A percentile compares a stretch with the other conserved stretches of the same genome.
Conservation (phyloP, 1,139 yeast genomes). For the Suhomyces bribrorum region DNA sequence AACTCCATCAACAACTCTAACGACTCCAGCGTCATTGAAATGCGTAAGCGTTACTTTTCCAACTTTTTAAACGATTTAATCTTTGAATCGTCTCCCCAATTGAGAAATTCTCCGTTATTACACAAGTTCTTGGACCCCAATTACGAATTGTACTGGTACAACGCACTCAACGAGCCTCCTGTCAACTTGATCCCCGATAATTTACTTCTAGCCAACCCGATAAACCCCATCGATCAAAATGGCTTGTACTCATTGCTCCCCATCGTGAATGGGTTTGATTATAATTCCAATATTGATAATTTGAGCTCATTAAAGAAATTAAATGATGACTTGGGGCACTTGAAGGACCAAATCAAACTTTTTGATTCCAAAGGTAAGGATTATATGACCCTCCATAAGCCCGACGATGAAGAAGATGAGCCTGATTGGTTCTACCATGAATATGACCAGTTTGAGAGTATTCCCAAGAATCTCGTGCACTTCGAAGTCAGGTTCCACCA, state of each 20-base stretch:
- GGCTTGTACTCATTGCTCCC: constrained; percentile 48
- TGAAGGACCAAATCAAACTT: constrained; percentile 38
- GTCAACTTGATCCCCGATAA: constrained; percentile 42
- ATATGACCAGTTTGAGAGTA: constrained; percentile 23
- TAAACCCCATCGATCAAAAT: constrained; percentile 48
- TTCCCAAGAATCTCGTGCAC: constrained; percentile 36
- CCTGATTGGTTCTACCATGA: constrained; percentile 9
- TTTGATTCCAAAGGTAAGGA: constrained; percentile 31
- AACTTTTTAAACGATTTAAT: constrained; percentile 40
- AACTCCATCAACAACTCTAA: constrained; percentile 41
- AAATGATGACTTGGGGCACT: constrained; percentile 38
- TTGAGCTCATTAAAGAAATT: constrained; percentile 34
- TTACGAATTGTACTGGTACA: constrained; percentile 49
- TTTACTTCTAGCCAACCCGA: constrained; percentile 44
- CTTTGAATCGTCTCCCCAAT: constrained; percentile 27
- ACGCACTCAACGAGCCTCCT: constrained; percentile 51
- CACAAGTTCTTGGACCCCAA: constrained; percentile 52
- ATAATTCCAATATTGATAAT: constrained; percentile 33
- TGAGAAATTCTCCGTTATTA: constrained; percentile 34
- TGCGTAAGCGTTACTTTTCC: constrained; percentile 42
- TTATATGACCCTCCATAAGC: constrained; percentile 12
- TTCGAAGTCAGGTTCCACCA: constrained; percentile 40
- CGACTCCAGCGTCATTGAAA: constrained; percentile 42
- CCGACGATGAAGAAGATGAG: constrained; percentile 9
- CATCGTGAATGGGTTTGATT: constrained; percentile 38